Conservation (phyloP, 176 grass and related monocot genomes). For the Oryza longistaminata region DNA sequence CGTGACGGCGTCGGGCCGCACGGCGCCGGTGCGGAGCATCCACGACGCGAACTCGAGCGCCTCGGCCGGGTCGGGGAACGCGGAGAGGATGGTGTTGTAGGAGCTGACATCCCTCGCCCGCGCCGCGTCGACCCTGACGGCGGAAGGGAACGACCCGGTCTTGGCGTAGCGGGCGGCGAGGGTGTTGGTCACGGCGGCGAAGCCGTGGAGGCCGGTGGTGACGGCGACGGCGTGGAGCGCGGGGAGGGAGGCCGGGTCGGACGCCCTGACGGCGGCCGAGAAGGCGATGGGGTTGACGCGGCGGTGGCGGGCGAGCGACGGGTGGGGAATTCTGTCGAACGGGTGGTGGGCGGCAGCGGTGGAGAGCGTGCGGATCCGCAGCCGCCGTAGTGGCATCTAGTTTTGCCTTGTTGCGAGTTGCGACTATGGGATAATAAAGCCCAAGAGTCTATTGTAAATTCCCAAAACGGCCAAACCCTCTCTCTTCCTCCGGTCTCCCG, state of each 20-base stretch:
- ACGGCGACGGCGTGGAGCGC: slow-evolving; percentile 66
- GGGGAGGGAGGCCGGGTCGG: slow-evolving; percentile 21
- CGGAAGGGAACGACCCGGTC: slow-evolving; percentile 38
- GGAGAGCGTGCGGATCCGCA: slow-evolving; percentile 30
- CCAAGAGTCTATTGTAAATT: too few relatives aligned
- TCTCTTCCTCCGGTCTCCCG: not conserved
- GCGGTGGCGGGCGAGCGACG: not conserved
- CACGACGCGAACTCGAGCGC: slow-evolving; percentile 54
- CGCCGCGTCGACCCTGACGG: slow-evolving; percentile 40
- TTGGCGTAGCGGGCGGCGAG: slow-evolving; percentile 73
- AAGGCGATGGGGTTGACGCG: slow-evolving; percentile 41
- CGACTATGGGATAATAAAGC: too few relatives aligned
- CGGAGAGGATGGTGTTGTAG: slow-evolving; percentile 84
- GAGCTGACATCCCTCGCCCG: slow-evolving; percentile 48
- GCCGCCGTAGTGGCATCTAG: slow-evolving; percentile 43
- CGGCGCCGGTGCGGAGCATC: slow-evolving; percentile 55
- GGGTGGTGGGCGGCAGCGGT: slow-evolving; percentile 37
- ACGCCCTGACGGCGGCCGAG: slow-evolving; percentile 40
- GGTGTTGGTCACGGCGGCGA: slow-evolving; percentile 60
- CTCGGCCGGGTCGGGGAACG: slow-evolving; percentile 40
- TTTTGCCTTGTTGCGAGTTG: too few relatives aligned
- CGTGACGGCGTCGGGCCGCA: slow-evolving; percentile 59
- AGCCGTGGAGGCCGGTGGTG: slow-evolving; percentile 52
- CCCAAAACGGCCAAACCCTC: not conserved
- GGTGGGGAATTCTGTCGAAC: slow-evolving; percentile 42